Evolutionary conservation across 331 rosid genomes (phyloP).

Genomic region (Rosa hybrid): DNA sequence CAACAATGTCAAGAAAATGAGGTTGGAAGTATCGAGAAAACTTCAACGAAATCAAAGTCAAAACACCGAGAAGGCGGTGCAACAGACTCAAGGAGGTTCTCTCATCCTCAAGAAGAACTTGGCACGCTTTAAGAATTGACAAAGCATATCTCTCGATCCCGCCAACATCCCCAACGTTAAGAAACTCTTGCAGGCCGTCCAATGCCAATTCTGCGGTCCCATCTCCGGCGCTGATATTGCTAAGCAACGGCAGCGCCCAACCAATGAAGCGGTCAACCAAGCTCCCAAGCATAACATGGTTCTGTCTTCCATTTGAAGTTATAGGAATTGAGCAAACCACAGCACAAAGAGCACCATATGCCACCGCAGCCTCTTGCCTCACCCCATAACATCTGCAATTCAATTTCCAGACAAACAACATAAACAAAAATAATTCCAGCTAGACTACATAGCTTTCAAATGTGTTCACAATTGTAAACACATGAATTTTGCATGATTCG

Average conservation of each 20-base stretch:
- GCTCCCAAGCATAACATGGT: conserved; percentile 63
- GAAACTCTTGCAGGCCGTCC: conserved; percentile 82
- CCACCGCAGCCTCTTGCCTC: conserved; percentile 76
- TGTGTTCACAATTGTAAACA: no score
- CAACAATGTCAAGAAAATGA: conserved; percentile 80
- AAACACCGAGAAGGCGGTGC: conserved; percentile 61
- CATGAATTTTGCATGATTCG: not conserved
- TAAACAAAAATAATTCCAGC: not conserved
- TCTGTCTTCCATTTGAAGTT: conserved; percentile 70
- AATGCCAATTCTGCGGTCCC: conserved; percentile 68
- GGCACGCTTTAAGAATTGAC: conserved; percentile 88
- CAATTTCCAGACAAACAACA: conserved; percentile 22
- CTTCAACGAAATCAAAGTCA: conserved; percentile 71
- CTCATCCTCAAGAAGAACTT: conserved; percentile 89
- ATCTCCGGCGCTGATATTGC: conserved; percentile 51
- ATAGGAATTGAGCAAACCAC: conserved; percentile 63
- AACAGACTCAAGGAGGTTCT: conserved; percentile 78
- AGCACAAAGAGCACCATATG: conserved; percentile 83
- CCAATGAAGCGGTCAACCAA: conserved; percentile 85
- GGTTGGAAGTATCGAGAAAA: conserved; percentile 81
- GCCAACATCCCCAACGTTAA: conserved; percentile 68
- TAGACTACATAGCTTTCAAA: not conserved
- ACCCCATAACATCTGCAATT: conserved; percentile 57
- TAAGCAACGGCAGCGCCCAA: conserved; percentile 89
- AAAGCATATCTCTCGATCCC: conserved; percentile 78